Conservation (phyloP, 495 filamentous ascomycete species). For the Aspergillus egyptiacus region DNA sequence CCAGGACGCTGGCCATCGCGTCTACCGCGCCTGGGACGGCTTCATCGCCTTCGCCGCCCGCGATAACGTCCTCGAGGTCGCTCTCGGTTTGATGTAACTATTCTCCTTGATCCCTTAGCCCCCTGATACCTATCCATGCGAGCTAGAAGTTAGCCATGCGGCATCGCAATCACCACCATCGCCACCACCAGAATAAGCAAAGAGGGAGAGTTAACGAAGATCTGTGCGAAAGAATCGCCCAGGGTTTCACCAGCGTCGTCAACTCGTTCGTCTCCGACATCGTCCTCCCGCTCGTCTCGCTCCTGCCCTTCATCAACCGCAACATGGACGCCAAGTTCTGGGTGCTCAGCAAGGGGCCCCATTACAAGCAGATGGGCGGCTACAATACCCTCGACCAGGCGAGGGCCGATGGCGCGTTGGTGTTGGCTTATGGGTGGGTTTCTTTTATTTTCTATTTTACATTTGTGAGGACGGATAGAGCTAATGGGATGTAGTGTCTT, state of each 20-base stretch:
- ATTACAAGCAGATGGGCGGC: constrained; percentile 37
- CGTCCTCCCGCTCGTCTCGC: constrained; percentile 60
- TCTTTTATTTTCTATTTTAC: background rate
- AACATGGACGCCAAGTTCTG: constrained; percentile 76
- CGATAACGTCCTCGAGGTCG: constrained; percentile 71
- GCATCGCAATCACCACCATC: too few species aligned
- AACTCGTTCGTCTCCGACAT: constrained; percentile 69
- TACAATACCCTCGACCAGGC: constrained; percentile 69
- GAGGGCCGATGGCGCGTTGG: constrained; percentile 62
- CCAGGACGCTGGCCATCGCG: constrained; percentile 28
- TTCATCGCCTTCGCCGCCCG: constrained; percentile 68
- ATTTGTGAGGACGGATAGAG: background rate
- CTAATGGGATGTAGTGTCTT: constrained; percentile 44
- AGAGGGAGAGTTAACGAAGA: too few species aligned
- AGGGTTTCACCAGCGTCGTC: constrained; percentile 66
- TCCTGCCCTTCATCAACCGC: constrained; percentile 61
- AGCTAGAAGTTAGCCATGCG: too few species aligned
- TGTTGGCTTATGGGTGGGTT: constrained; percentile 63
- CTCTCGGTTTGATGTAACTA: constrained; percentile 65
- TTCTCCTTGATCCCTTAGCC: background rate
- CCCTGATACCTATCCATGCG: too few species aligned
- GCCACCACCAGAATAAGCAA: too few species aligned
- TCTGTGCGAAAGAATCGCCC: constrained; percentile 63
- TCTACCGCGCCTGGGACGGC: constrained; percentile 47
- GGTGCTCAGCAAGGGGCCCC: constrained; percentile 51